Evolutionary conservation across 1,139 yeast species (phyloP).

Genomic region (Kodamaea sp.): DNA sequence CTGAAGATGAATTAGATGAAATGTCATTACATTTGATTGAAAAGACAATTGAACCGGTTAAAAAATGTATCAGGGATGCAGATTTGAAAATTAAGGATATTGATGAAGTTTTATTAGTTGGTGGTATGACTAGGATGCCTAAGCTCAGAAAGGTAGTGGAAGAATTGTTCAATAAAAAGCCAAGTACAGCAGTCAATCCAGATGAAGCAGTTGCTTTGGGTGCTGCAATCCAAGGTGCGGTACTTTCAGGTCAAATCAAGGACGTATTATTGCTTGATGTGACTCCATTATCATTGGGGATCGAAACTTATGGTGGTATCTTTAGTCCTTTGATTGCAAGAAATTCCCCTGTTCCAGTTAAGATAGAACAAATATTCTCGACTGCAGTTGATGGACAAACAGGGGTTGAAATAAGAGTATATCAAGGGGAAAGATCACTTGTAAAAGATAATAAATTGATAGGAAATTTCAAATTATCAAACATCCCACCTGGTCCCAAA

Average conservation of each 20-base stretch:
- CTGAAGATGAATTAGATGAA: slow-evolving; percentile 61
- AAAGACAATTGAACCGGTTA: slow-evolving; percentile 62
- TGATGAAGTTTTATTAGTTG: slow-evolving; percentile 71
- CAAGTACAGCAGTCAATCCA: slow-evolving; percentile 69
- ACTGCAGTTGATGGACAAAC: slow-evolving; percentile 87
- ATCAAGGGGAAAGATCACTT: slow-evolving; percentile 73
- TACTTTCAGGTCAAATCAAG: slow-evolving; percentile 63
- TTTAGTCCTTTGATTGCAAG: slow-evolving; percentile 74
- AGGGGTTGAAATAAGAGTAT: slow-evolving; percentile 73
- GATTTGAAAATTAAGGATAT: slow-evolving; percentile 58
- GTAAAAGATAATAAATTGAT: slow-evolving; percentile 70
- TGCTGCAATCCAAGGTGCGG: slow-evolving; percentile 83
- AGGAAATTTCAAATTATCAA: slow-evolving; percentile 65
- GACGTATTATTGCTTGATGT: slow-evolving; percentile 75
- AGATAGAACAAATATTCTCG: slow-evolving; percentile 66
- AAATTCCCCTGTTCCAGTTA: slow-evolving; percentile 73
- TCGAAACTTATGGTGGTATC: slow-evolving; percentile 79
- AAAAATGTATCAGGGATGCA: slow-evolving; percentile 67
- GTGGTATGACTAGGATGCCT: slow-evolving; percentile 89
- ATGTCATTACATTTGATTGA: slow-evolving; percentile 61
- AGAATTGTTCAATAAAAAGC: slow-evolving; percentile 52
- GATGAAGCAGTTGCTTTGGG: slow-evolving; percentile 85
- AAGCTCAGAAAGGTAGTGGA: slow-evolving; percentile 57
- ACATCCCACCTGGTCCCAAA: slow-evolving; percentile 69
- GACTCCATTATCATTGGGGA: slow-evolving; percentile 74